Conservation (phyloP, 108 stramenopile species). For the Fistulifera solaris region DNA sequence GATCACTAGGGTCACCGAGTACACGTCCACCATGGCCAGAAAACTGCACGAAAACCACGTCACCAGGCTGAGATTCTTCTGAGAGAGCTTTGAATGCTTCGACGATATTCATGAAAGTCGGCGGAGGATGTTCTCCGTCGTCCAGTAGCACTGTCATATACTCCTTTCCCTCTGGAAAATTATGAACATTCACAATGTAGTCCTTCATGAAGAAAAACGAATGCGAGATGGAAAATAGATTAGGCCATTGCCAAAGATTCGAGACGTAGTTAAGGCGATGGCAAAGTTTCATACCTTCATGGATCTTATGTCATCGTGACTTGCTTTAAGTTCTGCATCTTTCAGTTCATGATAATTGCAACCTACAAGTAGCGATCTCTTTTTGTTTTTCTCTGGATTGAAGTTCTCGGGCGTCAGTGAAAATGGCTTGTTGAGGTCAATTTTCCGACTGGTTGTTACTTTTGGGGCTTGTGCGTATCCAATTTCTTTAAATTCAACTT, state of each 20-base stretch:
- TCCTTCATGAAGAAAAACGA: constrained; percentile 33
- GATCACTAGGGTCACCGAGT: constrained; percentile 51
- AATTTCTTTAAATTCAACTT: constrained; percentile 66
- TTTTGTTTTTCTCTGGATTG: constrained; percentile 44
- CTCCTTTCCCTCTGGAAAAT: constrained; percentile 60
- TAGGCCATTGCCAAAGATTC: no score
- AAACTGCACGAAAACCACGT: constrained; percentile 80
- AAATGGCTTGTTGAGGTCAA: constrained; percentile 63
- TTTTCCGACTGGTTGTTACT: constrained; percentile 57
- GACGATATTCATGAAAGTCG: constrained; percentile 68
- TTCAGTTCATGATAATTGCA: constrained; percentile 64
- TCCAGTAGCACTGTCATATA: constrained; percentile 72
- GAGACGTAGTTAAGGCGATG: neutral
- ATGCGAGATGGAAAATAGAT: neutral
- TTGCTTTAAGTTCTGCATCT: constrained; percentile 65
- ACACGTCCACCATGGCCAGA: constrained; percentile 78
- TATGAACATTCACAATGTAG: constrained; percentile 81
- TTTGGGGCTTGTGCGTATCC: constrained; percentile 69
- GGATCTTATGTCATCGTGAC: constrained; percentile 77
- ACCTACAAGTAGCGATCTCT: constrained; percentile 66
- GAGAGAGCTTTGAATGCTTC: constrained; percentile 68
- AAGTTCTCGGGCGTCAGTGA: constrained; percentile 64
- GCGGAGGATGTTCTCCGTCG: constrained; percentile 58
- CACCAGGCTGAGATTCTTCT: constrained; percentile 72
- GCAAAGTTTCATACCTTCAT: constrained; percentile 41